Percentiles rank a stretch among this genome's conserved stretches.
These are phyloP conservation scores for Protomyces inouyei DNA, from an alignment of 1,139 yeast genomes.

Conservation along the genomic window DNA sequence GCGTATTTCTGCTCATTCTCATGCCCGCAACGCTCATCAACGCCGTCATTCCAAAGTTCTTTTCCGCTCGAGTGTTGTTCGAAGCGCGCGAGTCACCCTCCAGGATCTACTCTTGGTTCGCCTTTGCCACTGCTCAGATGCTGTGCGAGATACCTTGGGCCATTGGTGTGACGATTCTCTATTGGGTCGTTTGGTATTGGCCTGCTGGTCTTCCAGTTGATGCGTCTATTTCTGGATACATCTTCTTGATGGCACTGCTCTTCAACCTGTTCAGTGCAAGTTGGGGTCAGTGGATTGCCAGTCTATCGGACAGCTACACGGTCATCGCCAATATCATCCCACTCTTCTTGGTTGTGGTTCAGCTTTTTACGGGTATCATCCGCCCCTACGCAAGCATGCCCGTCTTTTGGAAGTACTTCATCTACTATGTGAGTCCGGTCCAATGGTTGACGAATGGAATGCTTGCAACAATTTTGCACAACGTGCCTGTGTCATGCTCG, in stretches of 20 bases:
- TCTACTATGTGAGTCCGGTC: slow-evolving; percentile 67
- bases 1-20: slow-evolving; percentile 52
- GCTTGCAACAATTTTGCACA: slow-evolving; percentile 51
- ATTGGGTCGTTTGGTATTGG: slow-evolving; percentile 58
- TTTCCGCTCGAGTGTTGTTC: slow-evolving; percentile 48
- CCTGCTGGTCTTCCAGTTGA: slow-evolving; percentile 47
- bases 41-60: slow-evolving; percentile 50
- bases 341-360: slow-evolving; percentile 49
- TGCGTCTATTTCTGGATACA: slow-evolving; percentile 53
- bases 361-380: slow-evolving; percentile 57
- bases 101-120: slow-evolving; percentile 62
- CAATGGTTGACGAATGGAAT: slow-evolving; percentile 62
- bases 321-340: slow-evolving; percentile 55
- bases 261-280: slow-evolving; percentile 34
- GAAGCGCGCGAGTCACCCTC: slow-evolving; percentile 63
- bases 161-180: slow-evolving; percentile 49
- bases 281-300: slow-evolving; percentile 40
- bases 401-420: slow-evolving; percentile 58
- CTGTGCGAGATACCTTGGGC: slow-evolving; percentile 56
- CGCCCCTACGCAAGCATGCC: slow-evolving; percentile 58
- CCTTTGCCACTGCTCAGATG: slow-evolving; percentile 50
- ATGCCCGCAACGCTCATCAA: slow-evolving; percentile 53
- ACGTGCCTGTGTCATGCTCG: slow-evolving; percentile 54
- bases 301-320: slow-evolving; percentile 57
- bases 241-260: slow-evolving; percentile 55